These are phyloP conservation scores for Xeromyces bisporus DNA, from an alignment of 495 filamentous ascomycete genomes.

Conservation along the genomic window DNA sequence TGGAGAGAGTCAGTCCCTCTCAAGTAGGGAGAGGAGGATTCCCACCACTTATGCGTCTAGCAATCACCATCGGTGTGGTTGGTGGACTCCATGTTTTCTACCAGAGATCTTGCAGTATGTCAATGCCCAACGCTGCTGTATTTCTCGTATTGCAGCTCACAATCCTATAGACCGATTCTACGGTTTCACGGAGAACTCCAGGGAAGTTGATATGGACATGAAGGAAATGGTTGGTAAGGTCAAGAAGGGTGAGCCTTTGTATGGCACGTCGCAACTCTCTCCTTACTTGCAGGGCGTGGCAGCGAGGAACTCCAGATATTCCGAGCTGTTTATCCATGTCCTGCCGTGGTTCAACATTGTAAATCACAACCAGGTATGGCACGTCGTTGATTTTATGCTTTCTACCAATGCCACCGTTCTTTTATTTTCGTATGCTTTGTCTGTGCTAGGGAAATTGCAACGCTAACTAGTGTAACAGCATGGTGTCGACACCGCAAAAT, in stretches of 20 bases:
- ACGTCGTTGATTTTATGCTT: background rate
- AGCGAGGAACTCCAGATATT: slow-evolving; percentile 79
- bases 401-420: too few species aligned
- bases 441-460: slow-evolving; percentile 1
- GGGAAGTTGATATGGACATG: slow-evolving; percentile 94
- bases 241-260: slow-evolving; percentile 80
- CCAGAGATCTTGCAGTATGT: slow-evolving; percentile 48
- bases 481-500: slow-evolving; percentile 94
- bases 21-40: slow-evolving; percentile 66
- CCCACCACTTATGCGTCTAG: slow-evolving; percentile 63
- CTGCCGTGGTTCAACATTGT: slow-evolving; percentile 96
- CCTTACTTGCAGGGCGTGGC: slow-evolving; percentile 90
- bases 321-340: slow-evolving; percentile 61
- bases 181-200: slow-evolving; percentile 76
- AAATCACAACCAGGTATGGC: slow-evolving; percentile 65
- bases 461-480: slow-evolving; percentile 35
- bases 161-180: slow-evolving; percentile 53
- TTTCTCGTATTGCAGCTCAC: slow-evolving; percentile 6
- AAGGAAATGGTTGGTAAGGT: slow-evolving; percentile 92
- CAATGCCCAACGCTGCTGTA: background rate
- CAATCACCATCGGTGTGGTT: slow-evolving; percentile 46
- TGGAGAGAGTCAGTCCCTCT: slow-evolving; percentile 73
- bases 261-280: slow-evolving; percentile 59
- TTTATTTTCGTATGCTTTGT: too few species aligned
- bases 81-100: slow-evolving; percentile 73